Evolutionary conservation across 2,329 filamentous ascomycete genomes (phyloP).

Genomic region (Chalaropsis thielavioides): DNA sequence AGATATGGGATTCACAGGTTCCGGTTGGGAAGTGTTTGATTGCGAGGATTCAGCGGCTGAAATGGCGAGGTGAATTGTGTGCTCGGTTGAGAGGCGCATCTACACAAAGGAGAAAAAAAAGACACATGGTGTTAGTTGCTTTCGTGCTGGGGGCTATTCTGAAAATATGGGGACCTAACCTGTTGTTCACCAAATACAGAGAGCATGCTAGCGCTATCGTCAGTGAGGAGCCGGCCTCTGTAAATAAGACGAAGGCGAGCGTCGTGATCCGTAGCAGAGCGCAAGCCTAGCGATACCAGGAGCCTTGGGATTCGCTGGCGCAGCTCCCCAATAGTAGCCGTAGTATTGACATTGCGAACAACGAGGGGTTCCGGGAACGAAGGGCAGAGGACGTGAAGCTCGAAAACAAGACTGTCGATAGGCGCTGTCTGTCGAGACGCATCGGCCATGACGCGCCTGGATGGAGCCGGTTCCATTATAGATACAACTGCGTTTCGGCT

Average conservation of each 20-base stretch:
- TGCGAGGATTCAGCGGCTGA: conserved; percentile 5
- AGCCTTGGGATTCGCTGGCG: conserved; percentile 43
- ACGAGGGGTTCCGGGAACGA: conserved; percentile 37
- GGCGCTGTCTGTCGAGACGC: conserved; percentile 19
- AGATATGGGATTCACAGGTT: neutral
- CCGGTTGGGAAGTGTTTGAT: neutral
- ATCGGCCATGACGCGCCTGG: conserved; percentile 22
- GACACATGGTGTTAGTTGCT: conserved; percentile 18
- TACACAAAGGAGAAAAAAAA: conserved; percentile 5
- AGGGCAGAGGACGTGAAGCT: conserved; percentile 45
- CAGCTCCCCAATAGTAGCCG: conserved; percentile 41
- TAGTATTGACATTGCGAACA: conserved; percentile 34
- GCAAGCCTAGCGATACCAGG: conserved; percentile 34
- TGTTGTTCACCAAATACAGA: conserved; percentile 42
- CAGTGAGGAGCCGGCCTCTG: conserved; percentile 40
- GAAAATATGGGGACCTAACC: conserved; percentile 26
- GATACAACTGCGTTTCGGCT: neutral
- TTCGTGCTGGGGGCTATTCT: neutral
- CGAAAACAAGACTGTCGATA: conserved; percentile 31
- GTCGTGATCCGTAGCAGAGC: conserved; percentile 22
- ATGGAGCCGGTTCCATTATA: conserved; percentile 12
- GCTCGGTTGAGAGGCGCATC: conserved; percentile 13
- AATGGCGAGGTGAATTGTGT: conserved; percentile 16
- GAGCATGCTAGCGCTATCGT: conserved; percentile 40
- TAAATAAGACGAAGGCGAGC: conserved; percentile 47